These are phyloP conservation scores for Tubosaeta brunneosetosa DNA, from an alignment of 768 basidiomycete species.

Conservation along the genomic window DNA sequence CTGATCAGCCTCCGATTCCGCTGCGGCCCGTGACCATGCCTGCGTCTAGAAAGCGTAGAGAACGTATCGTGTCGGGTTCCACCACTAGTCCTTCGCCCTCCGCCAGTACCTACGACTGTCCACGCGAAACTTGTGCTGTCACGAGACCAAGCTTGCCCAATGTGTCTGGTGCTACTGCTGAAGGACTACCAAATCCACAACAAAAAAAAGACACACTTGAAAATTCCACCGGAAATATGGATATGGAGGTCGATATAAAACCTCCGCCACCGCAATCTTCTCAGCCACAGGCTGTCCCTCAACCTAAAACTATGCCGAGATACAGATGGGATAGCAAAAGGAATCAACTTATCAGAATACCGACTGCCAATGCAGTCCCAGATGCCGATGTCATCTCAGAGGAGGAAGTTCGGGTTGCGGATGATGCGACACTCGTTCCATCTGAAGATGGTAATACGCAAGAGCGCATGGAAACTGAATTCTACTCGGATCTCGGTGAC, in stretches of 20 bases:
- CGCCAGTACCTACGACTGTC: neutral
- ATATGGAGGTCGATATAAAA: neutral
- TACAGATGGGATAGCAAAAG: constrained; percentile 12
- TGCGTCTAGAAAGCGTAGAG: neutral
- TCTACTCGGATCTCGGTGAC: neutral
- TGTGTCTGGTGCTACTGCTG: neutral
- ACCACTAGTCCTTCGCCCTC: neutral
- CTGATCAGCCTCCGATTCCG: constrained; percentile 23
- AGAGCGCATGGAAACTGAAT: neutral
- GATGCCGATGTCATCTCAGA: neutral
- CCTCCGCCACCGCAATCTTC: neutral
- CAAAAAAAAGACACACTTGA: neutral
- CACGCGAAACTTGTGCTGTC: neutral
- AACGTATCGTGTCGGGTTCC: neutral
- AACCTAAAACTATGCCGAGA: neutral
- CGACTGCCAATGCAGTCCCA: neutral
- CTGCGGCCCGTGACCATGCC: neutral
- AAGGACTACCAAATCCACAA: neutral
- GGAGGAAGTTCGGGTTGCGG: constrained; percentile 1
- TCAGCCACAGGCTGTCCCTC: neutral
- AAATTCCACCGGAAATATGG: neutral
- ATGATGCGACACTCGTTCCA: constrained; percentile 14
- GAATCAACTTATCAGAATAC: neutral
- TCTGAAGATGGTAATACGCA: constrained; percentile 7
- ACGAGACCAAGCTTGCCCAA: neutral